These are phyloP conservation scores for Aciculoconidium aculeatum DNA, from an alignment of 805 yeast genomes.

Conservation along the genomic window DNA sequence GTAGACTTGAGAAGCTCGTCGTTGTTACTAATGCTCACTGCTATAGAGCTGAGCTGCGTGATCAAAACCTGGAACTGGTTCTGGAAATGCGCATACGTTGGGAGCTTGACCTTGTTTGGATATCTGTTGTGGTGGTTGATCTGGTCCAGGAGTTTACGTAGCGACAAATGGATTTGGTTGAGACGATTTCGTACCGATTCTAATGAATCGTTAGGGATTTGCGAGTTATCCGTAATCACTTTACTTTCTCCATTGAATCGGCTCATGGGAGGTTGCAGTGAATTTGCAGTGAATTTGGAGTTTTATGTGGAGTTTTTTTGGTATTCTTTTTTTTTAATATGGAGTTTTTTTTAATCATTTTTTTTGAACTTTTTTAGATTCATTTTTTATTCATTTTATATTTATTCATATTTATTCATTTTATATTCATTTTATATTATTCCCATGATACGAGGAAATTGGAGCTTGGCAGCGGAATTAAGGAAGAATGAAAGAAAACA, in stretches of 20 bases:
- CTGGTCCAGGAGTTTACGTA: constrained; percentile 33
- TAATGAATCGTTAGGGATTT: constrained; percentile 31
- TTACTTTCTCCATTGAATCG: no score
- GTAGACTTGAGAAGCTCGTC: constrained; percentile 55
- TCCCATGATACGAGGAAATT: constrained; percentile 21
- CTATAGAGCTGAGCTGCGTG: constrained; percentile 77
- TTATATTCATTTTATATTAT: background rate
- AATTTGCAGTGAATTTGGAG: constrained; percentile 4
- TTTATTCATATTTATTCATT: no score
- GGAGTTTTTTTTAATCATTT: background rate
- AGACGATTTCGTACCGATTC: constrained; percentile 37
- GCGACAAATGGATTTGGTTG: constrained; percentile 38
- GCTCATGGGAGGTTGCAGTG: no score
- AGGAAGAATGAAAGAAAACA: constrained; percentile 30
- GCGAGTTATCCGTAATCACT: constrained; percentile 9
- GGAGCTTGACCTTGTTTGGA: constrained; percentile 33
- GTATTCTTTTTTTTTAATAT: background rate
- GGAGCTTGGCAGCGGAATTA: constrained; percentile 34
- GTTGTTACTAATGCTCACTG: constrained; percentile 59
- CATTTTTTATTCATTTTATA: no score
- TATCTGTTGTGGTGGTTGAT: constrained; percentile 30
- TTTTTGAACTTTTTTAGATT: background rate
- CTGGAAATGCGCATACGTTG: constrained; percentile 61
- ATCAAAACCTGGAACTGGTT: constrained; percentile 78
- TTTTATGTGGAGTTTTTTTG: constrained; percentile 3